Evolutionary conservation across 2,329 filamentous ascomycete species (phyloP).

Genomic region (Pseudogymnoascus sp.): DNA sequence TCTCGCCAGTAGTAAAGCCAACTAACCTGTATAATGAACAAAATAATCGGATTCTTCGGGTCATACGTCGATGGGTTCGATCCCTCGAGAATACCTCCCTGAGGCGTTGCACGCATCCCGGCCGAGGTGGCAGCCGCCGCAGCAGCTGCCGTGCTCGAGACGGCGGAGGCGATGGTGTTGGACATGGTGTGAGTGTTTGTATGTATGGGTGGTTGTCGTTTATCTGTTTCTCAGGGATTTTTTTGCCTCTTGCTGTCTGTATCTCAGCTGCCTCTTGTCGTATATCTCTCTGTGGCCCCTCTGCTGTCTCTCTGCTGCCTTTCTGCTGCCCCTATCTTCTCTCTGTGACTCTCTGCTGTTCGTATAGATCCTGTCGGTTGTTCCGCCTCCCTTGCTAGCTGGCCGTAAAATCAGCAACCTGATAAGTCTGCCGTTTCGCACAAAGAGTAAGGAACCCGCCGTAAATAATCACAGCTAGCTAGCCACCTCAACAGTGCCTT

Average conservation of each 20-base stretch:
- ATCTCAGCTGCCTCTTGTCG: background rate
- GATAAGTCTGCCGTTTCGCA: background rate
- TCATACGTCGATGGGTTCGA: conserved; percentile 55
- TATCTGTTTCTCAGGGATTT: background rate
- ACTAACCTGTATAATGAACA: conserved; percentile 63
- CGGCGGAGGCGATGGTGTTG: background rate
- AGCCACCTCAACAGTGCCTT: background rate
- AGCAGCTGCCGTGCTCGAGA: conserved; percentile 8
- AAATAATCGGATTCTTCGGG: conserved; percentile 55
- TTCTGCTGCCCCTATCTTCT: background rate
- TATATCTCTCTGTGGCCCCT: background rate
- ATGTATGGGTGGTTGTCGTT: background rate
- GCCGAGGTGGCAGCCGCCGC: background rate
- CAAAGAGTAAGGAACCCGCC: background rate
- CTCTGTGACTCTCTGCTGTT: background rate
- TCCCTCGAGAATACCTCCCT: conserved; percentile 59
- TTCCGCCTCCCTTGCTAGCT: background rate
- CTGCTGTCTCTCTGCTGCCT: background rate
- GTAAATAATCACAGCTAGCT: background rate
- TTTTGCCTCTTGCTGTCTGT: background rate
- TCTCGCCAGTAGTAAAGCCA: background rate
- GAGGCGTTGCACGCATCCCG: conserved; percentile 27
- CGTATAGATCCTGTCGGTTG: background rate
- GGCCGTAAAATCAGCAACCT: background rate
- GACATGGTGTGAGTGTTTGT: background rate